Percentiles rank a stretch among this genome's conserved stretches.
Conservation (phyloP, 345 rosid genomes). For the Melaleuca alternifolia region DNA sequence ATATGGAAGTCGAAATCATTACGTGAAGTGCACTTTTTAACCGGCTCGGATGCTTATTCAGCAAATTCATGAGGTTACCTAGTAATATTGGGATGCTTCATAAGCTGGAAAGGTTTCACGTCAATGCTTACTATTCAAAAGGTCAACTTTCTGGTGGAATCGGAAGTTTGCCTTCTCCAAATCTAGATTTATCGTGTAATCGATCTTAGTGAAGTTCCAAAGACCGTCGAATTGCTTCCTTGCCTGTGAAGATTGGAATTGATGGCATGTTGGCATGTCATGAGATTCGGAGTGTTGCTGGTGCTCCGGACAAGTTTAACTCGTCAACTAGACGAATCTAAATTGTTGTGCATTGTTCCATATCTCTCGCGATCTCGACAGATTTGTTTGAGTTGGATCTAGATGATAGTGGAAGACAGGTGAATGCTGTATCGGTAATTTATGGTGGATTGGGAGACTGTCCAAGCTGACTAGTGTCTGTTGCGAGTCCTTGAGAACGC, state of each 20-base stretch:
- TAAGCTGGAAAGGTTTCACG: neutral
- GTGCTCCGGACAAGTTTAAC: neutral
- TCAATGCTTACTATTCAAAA: neutral
- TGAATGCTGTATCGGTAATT: neutral
- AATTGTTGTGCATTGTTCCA: neutral
- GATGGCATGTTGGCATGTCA: neutral
- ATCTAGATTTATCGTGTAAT: too few relatives aligned
- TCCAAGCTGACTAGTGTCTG: neutral
- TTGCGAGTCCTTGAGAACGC: neutral
- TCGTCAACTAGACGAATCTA: neutral
- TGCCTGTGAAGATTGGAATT: neutral
- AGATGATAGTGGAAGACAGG: neutral
- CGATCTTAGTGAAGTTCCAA: neutral
- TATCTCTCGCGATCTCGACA: neutral
- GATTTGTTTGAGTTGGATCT: neutral
- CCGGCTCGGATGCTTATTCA: neutral
- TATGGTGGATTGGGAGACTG: neutral
- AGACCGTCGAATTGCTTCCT: neutral
- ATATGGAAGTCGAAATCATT: neutral
- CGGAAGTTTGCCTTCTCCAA: neutral
- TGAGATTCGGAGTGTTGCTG: neutral
- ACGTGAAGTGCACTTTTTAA: neutral
- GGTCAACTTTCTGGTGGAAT: neutral
- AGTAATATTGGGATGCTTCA: neutral
- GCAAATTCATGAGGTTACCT: neutral